A percentile compares a stretch with the other conserved stretches of the same genome.
Evolutionary conservation across 2,329 filamentous ascomycete genomes (phyloP).

Genomic region (Drechslera avenae): DNA sequence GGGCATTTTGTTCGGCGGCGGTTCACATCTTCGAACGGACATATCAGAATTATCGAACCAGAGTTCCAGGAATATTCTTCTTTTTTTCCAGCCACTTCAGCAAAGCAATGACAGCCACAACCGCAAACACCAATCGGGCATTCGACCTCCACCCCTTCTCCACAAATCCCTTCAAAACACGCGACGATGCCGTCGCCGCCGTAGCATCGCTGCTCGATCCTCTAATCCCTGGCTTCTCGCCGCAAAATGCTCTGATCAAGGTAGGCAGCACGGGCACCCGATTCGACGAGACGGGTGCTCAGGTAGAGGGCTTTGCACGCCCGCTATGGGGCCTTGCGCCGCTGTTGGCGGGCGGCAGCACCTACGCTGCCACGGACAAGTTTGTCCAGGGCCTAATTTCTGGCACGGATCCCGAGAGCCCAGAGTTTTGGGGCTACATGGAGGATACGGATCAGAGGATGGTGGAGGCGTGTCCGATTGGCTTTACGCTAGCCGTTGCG

Average conservation of each 20-base stretch:
- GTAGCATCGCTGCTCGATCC: constrained; percentile 67
- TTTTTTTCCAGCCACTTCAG: not conserved
- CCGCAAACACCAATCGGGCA: constrained; percentile 50
- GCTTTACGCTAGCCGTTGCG: constrained; percentile 74
- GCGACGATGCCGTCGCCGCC: constrained; percentile 51
- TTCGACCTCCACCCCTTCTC: constrained; percentile 51
- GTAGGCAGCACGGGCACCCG: constrained; percentile 74
- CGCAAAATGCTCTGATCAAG: constrained; percentile 66
- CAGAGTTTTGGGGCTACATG: constrained; percentile 79
- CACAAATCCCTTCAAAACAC: constrained; percentile 48
- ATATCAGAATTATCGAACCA: not conserved
- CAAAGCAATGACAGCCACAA: constrained; percentile 33
- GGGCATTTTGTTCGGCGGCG: constrained; percentile 12
- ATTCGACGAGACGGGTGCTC: constrained; percentile 77
- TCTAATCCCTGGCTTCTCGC: constrained; percentile 73
- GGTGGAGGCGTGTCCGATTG: constrained; percentile 83
- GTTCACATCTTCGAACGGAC: not conserved
- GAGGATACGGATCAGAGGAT: constrained; percentile 79
- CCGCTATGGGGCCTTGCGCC: constrained; percentile 77
- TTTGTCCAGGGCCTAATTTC: constrained; percentile 73
- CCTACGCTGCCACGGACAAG: constrained; percentile 66
- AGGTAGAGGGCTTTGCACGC: constrained; percentile 76
- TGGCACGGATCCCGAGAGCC: constrained; percentile 70
- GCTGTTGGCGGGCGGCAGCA: constrained; percentile 69
- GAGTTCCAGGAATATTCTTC: constrained; percentile 6